Conservation (phyloP, 257 asterid species). For the Nicotiana benthamiana region DNA sequence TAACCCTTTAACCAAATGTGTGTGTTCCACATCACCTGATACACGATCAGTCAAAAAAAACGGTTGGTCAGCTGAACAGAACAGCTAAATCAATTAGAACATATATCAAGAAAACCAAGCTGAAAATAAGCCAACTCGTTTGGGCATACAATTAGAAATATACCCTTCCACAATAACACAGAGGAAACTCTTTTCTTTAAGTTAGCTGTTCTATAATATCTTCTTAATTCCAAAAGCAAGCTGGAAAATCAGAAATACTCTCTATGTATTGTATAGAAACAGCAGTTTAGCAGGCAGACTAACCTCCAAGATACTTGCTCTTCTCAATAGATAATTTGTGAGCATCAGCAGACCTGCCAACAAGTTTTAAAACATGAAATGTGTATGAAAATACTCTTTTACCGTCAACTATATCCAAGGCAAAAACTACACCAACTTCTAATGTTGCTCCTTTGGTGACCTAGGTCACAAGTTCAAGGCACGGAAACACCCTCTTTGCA, state of each 20-base stretch:
- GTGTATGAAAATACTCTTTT: not conserved
- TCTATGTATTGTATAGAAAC: not conserved
- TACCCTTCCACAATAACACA: not conserved
- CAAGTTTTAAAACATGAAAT: conserved; percentile 7
- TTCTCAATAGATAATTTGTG: conserved; percentile 95
- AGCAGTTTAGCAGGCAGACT: not conserved
- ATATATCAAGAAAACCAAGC: not conserved
- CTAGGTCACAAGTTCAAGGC: not conserved
- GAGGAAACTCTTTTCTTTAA: not conserved
- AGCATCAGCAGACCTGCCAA: conserved; percentile 75
- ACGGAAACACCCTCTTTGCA: not conserved
- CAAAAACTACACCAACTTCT: not conserved
- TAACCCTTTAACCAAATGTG: conserved; percentile 95
- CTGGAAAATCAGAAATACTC: not conserved
- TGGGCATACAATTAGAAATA: not conserved
- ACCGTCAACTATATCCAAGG: not conserved
- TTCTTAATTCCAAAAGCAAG: not conserved
- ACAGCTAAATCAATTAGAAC: conserved; percentile 7
- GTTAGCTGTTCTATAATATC: not conserved
- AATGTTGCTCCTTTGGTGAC: not conserved
- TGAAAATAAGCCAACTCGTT: not conserved
- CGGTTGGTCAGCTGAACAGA: not conserved
- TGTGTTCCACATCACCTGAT: conserved; percentile 98
- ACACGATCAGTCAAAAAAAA: conserved; percentile 21
- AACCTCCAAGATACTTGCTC: conserved; percentile 99